phyloP scores from a whole-genome alignment of 129 eudicot species.

The Glebionis coronaria region DNA sequence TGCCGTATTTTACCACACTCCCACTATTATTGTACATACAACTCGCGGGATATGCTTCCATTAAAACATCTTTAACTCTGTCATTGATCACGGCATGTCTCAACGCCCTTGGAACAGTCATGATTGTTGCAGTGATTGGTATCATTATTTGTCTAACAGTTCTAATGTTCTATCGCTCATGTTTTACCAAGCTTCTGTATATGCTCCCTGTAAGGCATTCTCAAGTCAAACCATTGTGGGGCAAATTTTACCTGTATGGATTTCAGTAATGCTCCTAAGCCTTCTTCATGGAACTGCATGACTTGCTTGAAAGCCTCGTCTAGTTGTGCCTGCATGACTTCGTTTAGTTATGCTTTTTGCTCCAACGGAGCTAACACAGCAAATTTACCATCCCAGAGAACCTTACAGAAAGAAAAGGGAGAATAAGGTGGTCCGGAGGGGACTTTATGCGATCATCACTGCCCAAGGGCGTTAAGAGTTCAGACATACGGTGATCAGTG shows the following conservation, averaged over 20 bases:
- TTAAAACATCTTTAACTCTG: constrained; percentile 50
- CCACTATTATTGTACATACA: constrained; percentile 58
- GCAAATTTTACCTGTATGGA: constrained; percentile 40
- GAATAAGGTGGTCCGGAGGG: no score
- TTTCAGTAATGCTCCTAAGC: constrained; percentile 15
- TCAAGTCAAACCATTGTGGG: constrained; percentile 42
- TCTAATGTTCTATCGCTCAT: constrained; percentile 31
- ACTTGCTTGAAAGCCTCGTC: constrained; percentile 32
- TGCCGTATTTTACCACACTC: constrained; percentile 56
- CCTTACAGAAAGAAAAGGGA: no score
- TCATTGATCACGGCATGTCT: constrained; percentile 63
- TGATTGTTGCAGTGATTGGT: constrained; percentile 55
- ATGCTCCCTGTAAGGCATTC: constrained; percentile 41
- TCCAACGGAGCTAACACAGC: constrained; percentile 30
- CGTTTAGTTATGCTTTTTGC: no score
- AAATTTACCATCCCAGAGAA: no score
- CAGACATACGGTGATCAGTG: no score
- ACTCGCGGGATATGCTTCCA: constrained; percentile 61
- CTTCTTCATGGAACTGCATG: constrained; percentile 54
- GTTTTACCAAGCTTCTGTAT: constrained; percentile 38
- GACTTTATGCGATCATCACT: no score
- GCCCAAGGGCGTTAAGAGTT: no score
- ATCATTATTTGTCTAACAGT: constrained; percentile 44
- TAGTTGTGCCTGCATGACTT: no score
- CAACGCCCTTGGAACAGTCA: constrained; percentile 52